phyloP scores from a whole-genome alignment of 192 early-diverging fungal genomes.

The Funneliformis geosporum region DNA sequence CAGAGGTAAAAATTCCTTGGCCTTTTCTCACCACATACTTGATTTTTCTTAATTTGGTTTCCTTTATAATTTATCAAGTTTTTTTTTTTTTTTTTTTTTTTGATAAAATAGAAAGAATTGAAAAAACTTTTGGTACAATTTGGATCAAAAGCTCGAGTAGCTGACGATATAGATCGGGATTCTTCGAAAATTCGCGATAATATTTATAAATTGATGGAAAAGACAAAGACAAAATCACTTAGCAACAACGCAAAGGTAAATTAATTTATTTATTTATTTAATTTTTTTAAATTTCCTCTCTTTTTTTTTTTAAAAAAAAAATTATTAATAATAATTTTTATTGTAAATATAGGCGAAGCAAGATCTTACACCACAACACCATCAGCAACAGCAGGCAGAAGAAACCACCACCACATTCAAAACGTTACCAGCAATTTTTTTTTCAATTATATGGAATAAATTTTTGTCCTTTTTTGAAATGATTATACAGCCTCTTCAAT shows the following conservation, averaged over 20 bases:
- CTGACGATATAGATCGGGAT: conserved; percentile 15
- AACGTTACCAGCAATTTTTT: not conserved
- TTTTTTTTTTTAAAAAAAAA: no score
- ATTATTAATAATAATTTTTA: no score
- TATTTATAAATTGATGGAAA: not conserved
- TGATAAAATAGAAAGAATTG: conserved; percentile 7
- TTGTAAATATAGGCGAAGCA: no score
- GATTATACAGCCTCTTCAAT: conserved; percentile 1
- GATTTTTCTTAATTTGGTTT: not conserved
- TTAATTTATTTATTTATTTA: not conserved
- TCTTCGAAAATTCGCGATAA: not conserved
- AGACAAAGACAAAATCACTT: not conserved
- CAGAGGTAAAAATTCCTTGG: not conserved
- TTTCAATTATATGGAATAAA: no score
- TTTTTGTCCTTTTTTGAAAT: not conserved
- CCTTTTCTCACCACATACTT: no score
- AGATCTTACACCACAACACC: not conserved
- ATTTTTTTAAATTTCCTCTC: no score
- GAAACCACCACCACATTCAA: not conserved
- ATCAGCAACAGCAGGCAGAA: no score
- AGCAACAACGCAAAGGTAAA: not conserved
- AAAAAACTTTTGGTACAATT: conserved; percentile 4
- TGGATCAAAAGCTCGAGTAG: conserved; percentile 9
- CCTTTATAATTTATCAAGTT: not conserved
- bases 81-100: not conserved